phyloP scores from a whole-genome alignment of 169 alveolate species.

The Plasmodium cynomolgi region DNA sequence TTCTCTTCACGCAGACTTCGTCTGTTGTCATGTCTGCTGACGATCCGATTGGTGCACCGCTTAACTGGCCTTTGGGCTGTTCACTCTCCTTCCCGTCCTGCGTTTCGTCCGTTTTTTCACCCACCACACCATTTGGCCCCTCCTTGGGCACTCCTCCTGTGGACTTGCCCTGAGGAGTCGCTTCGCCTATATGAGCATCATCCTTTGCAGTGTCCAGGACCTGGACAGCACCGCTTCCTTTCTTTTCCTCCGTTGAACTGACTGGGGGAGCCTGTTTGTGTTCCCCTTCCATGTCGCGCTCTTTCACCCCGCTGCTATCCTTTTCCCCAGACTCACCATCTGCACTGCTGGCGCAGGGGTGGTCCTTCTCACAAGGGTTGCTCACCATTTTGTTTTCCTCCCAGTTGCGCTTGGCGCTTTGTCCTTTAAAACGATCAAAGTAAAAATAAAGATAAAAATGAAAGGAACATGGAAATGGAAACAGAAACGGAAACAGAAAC shows the following conservation, averaged over 20 bases:
- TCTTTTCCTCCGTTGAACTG: not conserved
- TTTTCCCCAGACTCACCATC: not conserved
- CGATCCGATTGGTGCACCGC: not conserved
- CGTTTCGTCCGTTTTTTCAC: not conserved
- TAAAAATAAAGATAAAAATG: not conserved
- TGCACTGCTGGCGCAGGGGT: not conserved
- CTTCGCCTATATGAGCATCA: not conserved
- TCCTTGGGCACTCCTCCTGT: not conserved
- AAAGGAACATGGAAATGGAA: not conserved
- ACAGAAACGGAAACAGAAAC: not conserved
- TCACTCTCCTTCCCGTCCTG: not conserved
- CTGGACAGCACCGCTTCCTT: not conserved
- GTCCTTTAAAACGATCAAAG: not conserved
- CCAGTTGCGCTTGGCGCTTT: not conserved
- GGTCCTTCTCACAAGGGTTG: not conserved
- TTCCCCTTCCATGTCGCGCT: not conserved
- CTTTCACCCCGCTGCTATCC: not conserved
- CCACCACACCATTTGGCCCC: not conserved
- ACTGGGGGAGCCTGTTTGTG: not conserved
- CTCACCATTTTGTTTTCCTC: slow-evolving; percentile 9
- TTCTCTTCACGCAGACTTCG: slow-evolving; percentile 39
- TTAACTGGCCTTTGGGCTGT: not conserved
- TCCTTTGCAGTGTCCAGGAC: not conserved
- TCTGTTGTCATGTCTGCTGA: not conserved
- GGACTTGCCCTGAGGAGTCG: not conserved